A percentile compares a stretch with the other conserved stretches of the same genome.
Conservation (phyloP, 768 basidiomycete species). For the Dioszegia aurantiaca region DNA sequence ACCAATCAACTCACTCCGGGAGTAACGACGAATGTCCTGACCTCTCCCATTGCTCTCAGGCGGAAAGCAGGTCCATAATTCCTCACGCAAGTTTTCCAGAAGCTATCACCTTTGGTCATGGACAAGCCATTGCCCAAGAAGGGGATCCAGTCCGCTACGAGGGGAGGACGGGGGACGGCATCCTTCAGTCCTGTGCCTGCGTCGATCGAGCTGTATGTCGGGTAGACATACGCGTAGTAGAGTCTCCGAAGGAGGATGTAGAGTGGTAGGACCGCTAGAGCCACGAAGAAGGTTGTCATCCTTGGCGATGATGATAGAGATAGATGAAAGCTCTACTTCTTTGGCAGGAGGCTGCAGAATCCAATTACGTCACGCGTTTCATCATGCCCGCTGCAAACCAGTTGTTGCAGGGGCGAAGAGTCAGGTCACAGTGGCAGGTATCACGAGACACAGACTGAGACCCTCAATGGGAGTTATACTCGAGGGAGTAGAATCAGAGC, state of each 20-base stretch:
- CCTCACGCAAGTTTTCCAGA: conserved; percentile 12
- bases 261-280: not conserved
- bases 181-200: too few species aligned
- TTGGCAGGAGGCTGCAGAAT: not conserved
- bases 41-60: conserved; percentile 21
- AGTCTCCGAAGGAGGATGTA: conserved; percentile 5
- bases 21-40: conserved; percentile 18
- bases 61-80: conserved; percentile 23
- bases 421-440: too few species aligned
- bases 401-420: too few species aligned
- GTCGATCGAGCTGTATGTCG: not conserved
- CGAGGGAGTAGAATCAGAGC: too few species aligned
- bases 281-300: too few species aligned
- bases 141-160: conserved; percentile 25
- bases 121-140: conserved; percentile 25
- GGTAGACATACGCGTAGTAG: not conserved
- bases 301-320: too few species aligned
- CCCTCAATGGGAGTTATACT: too few species aligned
- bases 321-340: too few species aligned
- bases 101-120: conserved; percentile 26
- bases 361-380: not conserved
- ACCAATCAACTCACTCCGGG: conserved; percentile 7
- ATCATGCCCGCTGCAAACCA: not conserved
- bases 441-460: too few species aligned
- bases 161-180: conserved; percentile 22